A percentile compares a stretch with the other conserved stretches of the same genome.
Conservation (phyloP, 306 rosid genomes). For the Neltuma alba region DNA sequence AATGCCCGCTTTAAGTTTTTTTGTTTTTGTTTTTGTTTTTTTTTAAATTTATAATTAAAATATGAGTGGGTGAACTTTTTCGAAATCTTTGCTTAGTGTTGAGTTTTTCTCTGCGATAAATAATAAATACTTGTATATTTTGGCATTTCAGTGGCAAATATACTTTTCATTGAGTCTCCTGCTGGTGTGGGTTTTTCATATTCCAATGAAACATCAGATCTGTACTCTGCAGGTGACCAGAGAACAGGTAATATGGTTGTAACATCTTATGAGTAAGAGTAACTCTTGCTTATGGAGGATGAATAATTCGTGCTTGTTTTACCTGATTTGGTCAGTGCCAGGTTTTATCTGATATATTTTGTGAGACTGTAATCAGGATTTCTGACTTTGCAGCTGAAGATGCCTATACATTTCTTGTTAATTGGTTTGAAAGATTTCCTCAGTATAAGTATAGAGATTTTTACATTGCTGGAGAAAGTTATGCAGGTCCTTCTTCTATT, state of each 20-base stretch:
- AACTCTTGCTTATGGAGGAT: constrained; percentile 16
- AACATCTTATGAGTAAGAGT: neutral
- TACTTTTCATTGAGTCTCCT: constrained; percentile 92
- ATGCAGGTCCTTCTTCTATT: constrained; percentile 71
- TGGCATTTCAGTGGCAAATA: constrained; percentile 78
- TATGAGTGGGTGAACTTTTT: neutral
- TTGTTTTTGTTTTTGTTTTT: too few species aligned
- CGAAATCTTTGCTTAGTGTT: neutral
- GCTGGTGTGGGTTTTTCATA: constrained; percentile 98
- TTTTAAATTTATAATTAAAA: too few species aligned
- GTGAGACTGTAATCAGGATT: constrained; percentile 32
- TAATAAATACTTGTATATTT: constrained; percentile 10
- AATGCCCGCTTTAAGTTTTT: neutral
- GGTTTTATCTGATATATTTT: constrained; percentile 13
- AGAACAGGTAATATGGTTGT: constrained; percentile 65
- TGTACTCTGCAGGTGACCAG: constrained; percentile 83
- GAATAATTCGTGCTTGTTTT: constrained; percentile 21
- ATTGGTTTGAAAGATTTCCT: constrained; percentile 98
- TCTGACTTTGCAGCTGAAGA: constrained; percentile 75
- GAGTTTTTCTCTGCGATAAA: neutral
- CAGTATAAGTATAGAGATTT: constrained; percentile 88
- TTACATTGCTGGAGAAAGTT: constrained; percentile 97
- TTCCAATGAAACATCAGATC: constrained; percentile 72
- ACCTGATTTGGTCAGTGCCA: constrained; percentile 16
- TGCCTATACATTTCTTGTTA: constrained; percentile 76